phyloP scores from a whole-genome alignment of 2,329 filamentous ascomycete genomes.

The Botrytis deweyae region DNA sequence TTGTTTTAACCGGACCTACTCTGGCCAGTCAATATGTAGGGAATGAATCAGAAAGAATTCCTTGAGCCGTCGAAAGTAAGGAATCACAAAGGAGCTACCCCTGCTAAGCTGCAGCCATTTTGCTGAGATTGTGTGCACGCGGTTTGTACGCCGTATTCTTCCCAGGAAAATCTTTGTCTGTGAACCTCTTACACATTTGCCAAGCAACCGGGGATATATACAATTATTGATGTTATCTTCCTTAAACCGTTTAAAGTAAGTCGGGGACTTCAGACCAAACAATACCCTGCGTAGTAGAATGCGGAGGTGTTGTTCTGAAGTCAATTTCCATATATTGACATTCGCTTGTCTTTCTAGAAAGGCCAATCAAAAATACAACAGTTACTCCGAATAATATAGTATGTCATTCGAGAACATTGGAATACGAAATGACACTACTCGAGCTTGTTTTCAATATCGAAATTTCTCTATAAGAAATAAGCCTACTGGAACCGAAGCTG shows the following conservation, averaged over 20 bases:
- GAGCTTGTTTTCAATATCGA: neutral
- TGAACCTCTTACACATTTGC: neutral
- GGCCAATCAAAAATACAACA: neutral
- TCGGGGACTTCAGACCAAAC: conserved; percentile 12
- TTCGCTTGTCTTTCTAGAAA: neutral
- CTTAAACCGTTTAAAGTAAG: neutral
- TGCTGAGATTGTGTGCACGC: conserved; percentile 17
- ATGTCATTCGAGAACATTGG: neutral
- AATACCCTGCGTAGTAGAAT: neutral
- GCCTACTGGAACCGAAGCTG: neutral
- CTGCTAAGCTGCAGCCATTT: neutral
- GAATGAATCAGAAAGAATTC: neutral
- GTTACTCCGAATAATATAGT: neutral
- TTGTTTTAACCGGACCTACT: conserved; percentile 13
- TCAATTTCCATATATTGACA: neutral
- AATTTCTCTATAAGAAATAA: neutral
- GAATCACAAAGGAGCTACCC: conserved; percentile 12
- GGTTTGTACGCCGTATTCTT: conserved; percentile 11
- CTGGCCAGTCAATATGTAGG: conserved; percentile 9
- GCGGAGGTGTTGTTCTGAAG: neutral
- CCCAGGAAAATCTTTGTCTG: conserved; percentile 3
- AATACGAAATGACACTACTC: neutral
- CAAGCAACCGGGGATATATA: conserved; percentile 2
- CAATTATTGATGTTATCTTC: neutral
- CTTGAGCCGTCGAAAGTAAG: conserved; percentile 1